Base-by-base conservation (phyloP, 768 basidiomycete species). In the Tubosaeta sp. region DNA sequence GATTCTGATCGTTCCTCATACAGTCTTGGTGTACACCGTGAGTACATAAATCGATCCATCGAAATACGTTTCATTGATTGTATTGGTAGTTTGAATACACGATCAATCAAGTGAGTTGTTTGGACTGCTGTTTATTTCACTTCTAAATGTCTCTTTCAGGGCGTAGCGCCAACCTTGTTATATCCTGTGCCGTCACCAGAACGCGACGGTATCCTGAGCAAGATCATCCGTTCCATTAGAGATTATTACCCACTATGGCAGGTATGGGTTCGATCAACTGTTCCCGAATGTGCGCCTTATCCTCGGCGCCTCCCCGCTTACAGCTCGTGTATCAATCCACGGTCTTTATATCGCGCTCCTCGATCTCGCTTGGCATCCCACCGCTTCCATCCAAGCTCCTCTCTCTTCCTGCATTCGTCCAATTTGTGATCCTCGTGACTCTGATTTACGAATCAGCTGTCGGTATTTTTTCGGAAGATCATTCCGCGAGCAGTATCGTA, bases 241-340 rank as follows among this genome's bases (percentile, higher is more conserved):
- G 95, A 97, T 63, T 98, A 94, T 65, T 97, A 97, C 69, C 94
- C 94, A 2, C 78, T 95, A 35, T 96, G 93, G 90, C 90, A 92
- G 84, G 89, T 86, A 54, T 22, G 76, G 18, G 12, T 34, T 1
- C 6, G 61, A 55, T 56, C 53, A 42, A 51, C 51, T 42, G 22
- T 49, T 42, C 44, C 13, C 46, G 21, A 47, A 16, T 48, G 49
- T 30, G 21, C 18, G 44, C 47, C 49, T 50, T 29, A 53, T 42
- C 31, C 24, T 39, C 22, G 36, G 45, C 18, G 5, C 43, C 30
- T 24, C 24, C 49, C n/a, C 30, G 32, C 43, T 31, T 18, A 18
- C 22, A 90, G 83, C 80, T 93, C 34, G 82, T 92, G 25, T 93
- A 93, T 61, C 90, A 90, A 74, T 81, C 89, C 19, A 90, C 90